Conservation (phyloP, 768 basidiomycete species). For the Boletus subparvulus region DNA sequence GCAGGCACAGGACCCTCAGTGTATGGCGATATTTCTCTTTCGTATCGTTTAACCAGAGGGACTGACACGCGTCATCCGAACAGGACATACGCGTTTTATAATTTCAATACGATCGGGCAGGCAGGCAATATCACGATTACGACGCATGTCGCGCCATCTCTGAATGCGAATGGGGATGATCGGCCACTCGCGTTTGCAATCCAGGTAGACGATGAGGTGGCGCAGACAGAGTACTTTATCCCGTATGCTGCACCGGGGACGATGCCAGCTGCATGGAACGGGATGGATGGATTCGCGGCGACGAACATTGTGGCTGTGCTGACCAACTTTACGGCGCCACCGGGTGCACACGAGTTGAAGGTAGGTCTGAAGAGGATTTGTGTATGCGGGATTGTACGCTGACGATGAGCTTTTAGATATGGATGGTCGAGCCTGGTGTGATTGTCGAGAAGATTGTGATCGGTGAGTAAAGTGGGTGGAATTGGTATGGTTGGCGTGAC, state of each 20-base stretch:
- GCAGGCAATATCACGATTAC: neutral
- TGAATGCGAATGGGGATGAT: neutral
- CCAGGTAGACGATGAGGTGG: neutral
- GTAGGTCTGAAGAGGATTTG: neutral
- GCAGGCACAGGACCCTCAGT: constrained; percentile 47
- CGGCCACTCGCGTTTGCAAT: neutral
- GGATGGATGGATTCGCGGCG: neutral
- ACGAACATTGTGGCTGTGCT: neutral
- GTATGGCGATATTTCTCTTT: neutral
- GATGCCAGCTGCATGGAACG: neutral
- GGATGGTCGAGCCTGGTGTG: neutral
- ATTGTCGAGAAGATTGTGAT: neutral
- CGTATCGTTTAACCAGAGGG: neutral
- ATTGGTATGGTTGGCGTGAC: neutral
- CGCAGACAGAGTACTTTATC: neutral
- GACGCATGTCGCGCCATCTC: neutral
- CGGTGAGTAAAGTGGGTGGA: neutral
- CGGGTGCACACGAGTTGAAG: neutral
- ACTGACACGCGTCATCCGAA: neutral
- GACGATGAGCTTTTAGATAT: neutral
- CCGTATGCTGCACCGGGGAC: neutral
- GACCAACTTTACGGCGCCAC: neutral
- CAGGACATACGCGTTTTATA: constrained; percentile 36
- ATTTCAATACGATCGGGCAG: constrained; percentile 4
- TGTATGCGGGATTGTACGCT: neutral